A percentile compares a stretch with the other conserved stretches of the same genome.
Conservation (phyloP, 108 stramenopile genomes). For the Bacterosira constricta region DNA sequence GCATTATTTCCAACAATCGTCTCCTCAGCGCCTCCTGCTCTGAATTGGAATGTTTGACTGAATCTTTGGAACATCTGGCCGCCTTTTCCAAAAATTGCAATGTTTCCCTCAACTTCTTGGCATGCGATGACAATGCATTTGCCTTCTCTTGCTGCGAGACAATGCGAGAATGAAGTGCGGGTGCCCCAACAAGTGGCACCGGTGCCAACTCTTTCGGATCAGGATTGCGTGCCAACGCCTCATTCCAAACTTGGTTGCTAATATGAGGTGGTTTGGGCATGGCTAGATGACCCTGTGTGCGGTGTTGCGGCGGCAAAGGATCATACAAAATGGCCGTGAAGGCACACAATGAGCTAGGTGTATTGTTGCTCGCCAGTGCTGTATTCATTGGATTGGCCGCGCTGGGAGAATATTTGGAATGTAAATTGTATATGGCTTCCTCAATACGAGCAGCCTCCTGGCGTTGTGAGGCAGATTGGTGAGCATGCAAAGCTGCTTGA, state of each 20-base stretch:
- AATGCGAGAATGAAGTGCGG: constrained; percentile 64
- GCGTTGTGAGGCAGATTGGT: constrained; percentile 66
- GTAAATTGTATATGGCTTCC: constrained; percentile 52
- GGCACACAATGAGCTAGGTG: constrained; percentile 34
- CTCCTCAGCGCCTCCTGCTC: constrained; percentile 48
- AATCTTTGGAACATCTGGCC: constrained; percentile 4
- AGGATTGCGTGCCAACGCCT: constrained; percentile 83
- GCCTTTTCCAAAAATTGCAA: constrained; percentile 12
- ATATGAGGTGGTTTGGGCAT: constrained; percentile 72
- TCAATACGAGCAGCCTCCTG: constrained; percentile 76
- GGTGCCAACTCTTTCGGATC: constrained; percentile 70
- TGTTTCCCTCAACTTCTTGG: constrained; percentile 30
- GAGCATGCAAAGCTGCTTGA: constrained; percentile 71
- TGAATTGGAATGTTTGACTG: constrained; percentile 31
- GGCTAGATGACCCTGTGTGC: constrained; percentile 31
- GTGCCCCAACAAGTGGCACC: constrained; percentile 65
- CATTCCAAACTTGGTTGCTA: constrained; percentile 64
- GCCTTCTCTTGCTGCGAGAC: constrained; percentile 65
- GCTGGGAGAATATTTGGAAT: constrained; percentile 52
- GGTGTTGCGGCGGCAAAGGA: constrained; percentile 64
- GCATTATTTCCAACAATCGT: constrained; percentile 71
- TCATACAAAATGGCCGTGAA: constrained; percentile 81
- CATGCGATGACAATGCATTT: constrained; percentile 40
- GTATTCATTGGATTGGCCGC: constrained; percentile 30
- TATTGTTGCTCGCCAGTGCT: constrained; percentile 8